Evolutionary conservation across 176 grass and related monocot genomes (phyloP).

Genomic region (Aegilops speltoides): DNA sequence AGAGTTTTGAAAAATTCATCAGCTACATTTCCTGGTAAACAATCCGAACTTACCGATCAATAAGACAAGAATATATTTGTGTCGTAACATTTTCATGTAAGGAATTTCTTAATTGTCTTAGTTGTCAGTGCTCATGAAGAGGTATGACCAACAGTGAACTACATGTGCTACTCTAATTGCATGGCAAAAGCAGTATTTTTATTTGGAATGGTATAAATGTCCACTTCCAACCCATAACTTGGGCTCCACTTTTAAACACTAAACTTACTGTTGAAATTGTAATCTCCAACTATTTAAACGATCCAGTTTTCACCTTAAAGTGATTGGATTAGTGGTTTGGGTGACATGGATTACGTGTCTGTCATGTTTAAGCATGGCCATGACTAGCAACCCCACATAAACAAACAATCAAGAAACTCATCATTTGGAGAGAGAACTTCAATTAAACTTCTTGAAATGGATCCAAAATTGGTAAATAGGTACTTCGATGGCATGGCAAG

Average conservation of each 20-base stretch:
- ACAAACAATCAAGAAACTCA: not conserved
- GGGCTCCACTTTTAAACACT: not conserved
- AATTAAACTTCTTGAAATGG: not conserved
- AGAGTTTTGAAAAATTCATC: not conserved
- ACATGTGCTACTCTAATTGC: not conserved
- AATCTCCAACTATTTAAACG: not conserved
- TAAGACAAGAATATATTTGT: not conserved
- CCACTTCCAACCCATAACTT: not conserved
- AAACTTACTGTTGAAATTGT: not conserved
- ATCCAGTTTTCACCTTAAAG: not conserved
- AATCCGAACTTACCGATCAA: not conserved
- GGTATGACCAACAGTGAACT: not conserved
- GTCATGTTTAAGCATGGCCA: not conserved
- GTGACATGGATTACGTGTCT: not conserved
- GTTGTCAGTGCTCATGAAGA: not conserved
- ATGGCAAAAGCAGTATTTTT: not conserved
- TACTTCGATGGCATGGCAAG: not conserved
- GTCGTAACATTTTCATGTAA: not conserved
- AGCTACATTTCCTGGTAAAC: not conserved
- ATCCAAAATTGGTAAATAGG: not conserved
- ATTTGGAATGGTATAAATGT: not conserved
- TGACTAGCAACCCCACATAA: not conserved
- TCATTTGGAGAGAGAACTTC: not conserved
- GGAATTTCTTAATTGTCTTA: not conserved
- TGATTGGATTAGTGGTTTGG: not conserved